Percentiles rank a stretch among this genome's conserved stretches.
Conservation (phyloP, 202 grass and related monocot species). For the Carex arenaria region DNA sequence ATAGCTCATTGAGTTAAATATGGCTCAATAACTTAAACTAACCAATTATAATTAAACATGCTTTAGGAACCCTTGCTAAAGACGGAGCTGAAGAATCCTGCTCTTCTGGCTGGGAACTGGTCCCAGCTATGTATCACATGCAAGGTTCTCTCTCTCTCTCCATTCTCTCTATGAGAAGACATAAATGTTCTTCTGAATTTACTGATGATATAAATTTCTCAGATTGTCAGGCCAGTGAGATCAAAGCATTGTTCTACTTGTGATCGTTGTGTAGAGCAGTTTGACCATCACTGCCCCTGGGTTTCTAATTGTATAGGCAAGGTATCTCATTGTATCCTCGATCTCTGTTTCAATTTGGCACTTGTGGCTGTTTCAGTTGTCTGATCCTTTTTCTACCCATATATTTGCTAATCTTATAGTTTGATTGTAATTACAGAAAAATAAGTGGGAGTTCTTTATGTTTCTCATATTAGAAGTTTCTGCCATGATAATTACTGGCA, state of each 20-base stretch:
- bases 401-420: constrained; percentile 36
- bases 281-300: constrained; percentile 99
- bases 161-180: constrained; percentile 13
- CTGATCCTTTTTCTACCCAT: constrained; percentile 22
- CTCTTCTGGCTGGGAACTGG: constrained; percentile 86
- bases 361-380: constrained; percentile 8
- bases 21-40: constrained; percentile 4
- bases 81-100: constrained; percentile 78
- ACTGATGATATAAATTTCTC: constrained; percentile 31
- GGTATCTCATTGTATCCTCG: constrained; percentile 32
- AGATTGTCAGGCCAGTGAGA: constrained; percentile 92
- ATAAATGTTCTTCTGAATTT: constrained; percentile 22
- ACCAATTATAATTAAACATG: constrained; percentile 11
- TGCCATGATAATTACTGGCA: constrained; percentile 96
- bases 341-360: background rate
- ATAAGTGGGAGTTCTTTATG: constrained; percentile 99
- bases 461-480: constrained; percentile 89
- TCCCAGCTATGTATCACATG: constrained; percentile 95
- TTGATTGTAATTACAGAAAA: constrained; percentile 78
- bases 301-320: constrained; percentile 99
- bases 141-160: constrained; percentile 54
- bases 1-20: constrained; percentile 28
- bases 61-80: constrained; percentile 91
- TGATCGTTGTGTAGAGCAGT: constrained; percentile 97
- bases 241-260: constrained; percentile 97